Percentiles rank a stretch among this genome's conserved stretches.
These are phyloP conservation scores for Vaccinium macrocarpon DNA, from an alignment of 148 eudicot species.

Conservation along the genomic window DNA sequence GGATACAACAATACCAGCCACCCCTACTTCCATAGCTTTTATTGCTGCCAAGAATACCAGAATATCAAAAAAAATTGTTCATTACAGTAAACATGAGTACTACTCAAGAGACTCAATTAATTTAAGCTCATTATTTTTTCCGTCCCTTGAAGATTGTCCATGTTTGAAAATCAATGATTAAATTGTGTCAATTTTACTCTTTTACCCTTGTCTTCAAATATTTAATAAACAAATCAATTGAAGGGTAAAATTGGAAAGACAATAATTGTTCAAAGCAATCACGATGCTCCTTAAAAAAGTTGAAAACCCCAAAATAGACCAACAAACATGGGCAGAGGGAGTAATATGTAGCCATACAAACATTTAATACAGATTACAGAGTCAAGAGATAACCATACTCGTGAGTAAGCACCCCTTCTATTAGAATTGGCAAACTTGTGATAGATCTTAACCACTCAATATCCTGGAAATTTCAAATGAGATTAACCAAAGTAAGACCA, in stretches of 20 bases:
- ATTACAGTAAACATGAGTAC: neutral
- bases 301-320: too few relatives aligned
- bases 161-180: too few relatives aligned
- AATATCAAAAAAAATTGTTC: neutral
- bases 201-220: too few relatives aligned
- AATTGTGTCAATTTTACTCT: too few relatives aligned
- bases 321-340: too few relatives aligned
- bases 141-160: too few relatives aligned
- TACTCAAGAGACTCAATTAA: neutral
- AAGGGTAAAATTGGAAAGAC: too few relatives aligned
- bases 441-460: slow-evolving; percentile 65
- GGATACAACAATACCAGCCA: slow-evolving; percentile 71
- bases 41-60: slow-evolving; percentile 47
- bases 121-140: neutral
- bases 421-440: slow-evolving; percentile 73
- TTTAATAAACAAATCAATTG: too few relatives aligned
- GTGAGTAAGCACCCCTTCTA: slow-evolving; percentile 73
- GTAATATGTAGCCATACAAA: neutral
- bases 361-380: neutral
- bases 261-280: too few relatives aligned
- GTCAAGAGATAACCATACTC: slow-evolving; percentile 61
- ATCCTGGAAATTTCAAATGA: slow-evolving; percentile 45
- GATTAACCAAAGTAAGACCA: slow-evolving; percentile 5
- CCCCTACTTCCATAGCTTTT: slow-evolving; percentile 65
- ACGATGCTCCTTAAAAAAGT: too few relatives aligned